Evolutionary conservation across 768 basidiomycete species (phyloP).

Genomic region (Lentinula aciculospora): DNA sequence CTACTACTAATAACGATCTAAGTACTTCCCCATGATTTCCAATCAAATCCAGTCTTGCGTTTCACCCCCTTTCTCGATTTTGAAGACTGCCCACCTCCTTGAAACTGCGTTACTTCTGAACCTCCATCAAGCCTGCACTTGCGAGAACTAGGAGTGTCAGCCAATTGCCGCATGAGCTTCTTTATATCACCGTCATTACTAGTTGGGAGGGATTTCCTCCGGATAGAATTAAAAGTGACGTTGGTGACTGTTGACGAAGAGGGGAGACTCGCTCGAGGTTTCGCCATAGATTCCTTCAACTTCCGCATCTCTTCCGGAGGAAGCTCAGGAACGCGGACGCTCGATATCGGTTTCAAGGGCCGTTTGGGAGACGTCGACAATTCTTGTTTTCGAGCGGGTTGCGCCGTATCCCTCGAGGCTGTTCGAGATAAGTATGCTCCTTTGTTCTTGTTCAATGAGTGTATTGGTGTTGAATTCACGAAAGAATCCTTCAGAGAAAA

Average conservation of each 20-base stretch:
- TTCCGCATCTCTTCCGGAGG: constrained; percentile 9
- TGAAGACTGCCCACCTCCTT: neutral
- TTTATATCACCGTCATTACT: neutral
- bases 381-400: neutral
- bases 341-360: constrained; percentile 9
- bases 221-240: neutral
- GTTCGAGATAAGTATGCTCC: neutral
- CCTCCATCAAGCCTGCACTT: neutral
- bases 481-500: neutral
- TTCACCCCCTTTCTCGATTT: neutral
- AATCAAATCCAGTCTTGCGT: neutral
- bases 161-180: neutral
- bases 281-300: constrained; percentile 1
- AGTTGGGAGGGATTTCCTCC: neutral
- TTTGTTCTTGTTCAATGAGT: neutral
- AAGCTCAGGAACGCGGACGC: constrained; percentile 8
- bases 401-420: neutral
- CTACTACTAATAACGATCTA: too few species aligned
- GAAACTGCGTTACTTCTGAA: neutral
- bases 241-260: neutral
- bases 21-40: constrained; percentile 1
- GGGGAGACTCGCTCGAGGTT: neutral
- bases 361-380: neutral
- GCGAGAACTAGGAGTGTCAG: neutral
- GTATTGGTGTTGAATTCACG: neutral